phyloP scores from a whole-genome alignment of 371 early-diverging fungal species.

The Vairimorpha necatrix region DNA sequence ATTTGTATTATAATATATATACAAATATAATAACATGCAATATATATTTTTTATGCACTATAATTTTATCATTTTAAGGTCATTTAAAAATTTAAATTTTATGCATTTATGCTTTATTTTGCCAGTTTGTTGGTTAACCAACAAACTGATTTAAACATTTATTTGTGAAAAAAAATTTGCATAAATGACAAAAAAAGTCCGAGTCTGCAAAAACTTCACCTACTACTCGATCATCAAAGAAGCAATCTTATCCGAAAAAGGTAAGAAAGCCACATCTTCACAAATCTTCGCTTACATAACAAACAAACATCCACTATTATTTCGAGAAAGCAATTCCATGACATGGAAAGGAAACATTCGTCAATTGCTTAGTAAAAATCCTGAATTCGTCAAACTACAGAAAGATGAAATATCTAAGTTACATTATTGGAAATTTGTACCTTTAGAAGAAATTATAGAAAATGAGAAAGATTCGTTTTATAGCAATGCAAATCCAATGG shows the following conservation, averaged over 20 bases:
- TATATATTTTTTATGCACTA: no score
- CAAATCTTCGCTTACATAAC: constrained; percentile 50
- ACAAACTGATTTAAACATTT: not conserved
- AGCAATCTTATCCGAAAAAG: constrained; percentile 23
- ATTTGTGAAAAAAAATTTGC: not conserved
- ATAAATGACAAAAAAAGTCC: constrained; percentile 41
- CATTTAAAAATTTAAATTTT: not conserved
- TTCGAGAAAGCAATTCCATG: constrained; percentile 38
- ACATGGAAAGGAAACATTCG: constrained; percentile 57
- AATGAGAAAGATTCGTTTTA: not conserved
- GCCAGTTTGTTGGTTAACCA: not conserved
- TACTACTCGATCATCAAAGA: constrained; percentile 47
- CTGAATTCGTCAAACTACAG: constrained; percentile 51
- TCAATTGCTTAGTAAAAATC: constrained; percentile 48
- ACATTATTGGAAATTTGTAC: constrained; percentile 49
- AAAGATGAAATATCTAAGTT: constrained; percentile 22
- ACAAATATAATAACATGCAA: no score
- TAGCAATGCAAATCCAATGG: not conserved
- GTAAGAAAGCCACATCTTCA: constrained; percentile 32
- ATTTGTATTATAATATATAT: not conserved
- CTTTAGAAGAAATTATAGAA: constrained; percentile 28
- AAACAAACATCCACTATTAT: constrained; percentile 42
- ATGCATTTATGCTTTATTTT: not conserved
- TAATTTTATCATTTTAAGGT: no score
- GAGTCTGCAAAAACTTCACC: constrained; percentile 44